phyloP scores from a whole-genome alignment of 2,329 filamentous ascomycete genomes.

The Podosphaera xanthii region DNA sequence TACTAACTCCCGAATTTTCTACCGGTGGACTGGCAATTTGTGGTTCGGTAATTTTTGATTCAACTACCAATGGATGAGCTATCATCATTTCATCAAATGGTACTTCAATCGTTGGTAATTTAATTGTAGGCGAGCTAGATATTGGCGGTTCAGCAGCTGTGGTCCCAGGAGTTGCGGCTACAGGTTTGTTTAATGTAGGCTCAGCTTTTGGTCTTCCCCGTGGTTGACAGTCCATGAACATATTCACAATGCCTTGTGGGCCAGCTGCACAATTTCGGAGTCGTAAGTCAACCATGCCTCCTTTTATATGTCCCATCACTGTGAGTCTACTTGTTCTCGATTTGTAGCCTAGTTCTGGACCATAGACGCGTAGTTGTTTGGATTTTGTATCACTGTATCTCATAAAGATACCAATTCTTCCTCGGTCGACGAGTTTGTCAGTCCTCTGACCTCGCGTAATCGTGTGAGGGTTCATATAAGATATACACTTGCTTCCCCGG shows the following conservation, averaged over 20 bases:
- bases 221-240: background rate
- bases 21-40: too few relatives aligned
- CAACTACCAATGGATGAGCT: too few relatives aligned
- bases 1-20: too few relatives aligned
- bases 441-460: background rate
- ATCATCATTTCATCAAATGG: too few relatives aligned
- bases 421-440: background rate
- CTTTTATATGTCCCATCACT: background rate
- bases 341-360: background rate
- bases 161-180: too few relatives aligned
- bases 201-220: background rate
- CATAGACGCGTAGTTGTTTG: background rate
- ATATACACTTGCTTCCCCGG: background rate
- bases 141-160: too few relatives aligned
- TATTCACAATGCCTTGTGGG: background rate
- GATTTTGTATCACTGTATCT: background rate
- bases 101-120: too few relatives aligned
- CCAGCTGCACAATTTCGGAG: background rate
- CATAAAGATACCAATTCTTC: conserved; percentile 1
- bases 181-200: background rate
- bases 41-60: too few relatives aligned
- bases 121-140: too few relatives aligned
- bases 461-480: background rate
- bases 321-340: background rate
- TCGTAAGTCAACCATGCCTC: background rate